A percentile compares a stretch with the other conserved stretches of the same genome.
Evolutionary conservation across 2,329 filamentous ascomycete genomes (phyloP).

Genomic region (Coleophoma crateriformis): DNA sequence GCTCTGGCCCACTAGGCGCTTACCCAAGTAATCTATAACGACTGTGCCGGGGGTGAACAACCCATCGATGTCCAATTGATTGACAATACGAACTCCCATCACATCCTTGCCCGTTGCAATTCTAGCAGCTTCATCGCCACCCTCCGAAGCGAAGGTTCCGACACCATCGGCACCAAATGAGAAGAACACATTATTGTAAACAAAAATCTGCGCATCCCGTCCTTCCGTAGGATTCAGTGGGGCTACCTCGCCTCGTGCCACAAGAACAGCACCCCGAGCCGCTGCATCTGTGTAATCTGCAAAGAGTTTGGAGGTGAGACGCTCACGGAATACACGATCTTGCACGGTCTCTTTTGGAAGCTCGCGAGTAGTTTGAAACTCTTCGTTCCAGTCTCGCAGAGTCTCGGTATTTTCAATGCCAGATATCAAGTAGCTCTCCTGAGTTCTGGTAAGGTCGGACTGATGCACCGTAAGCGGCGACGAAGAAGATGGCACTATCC

Average conservation of each 20-base stretch:
- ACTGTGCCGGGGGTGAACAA: conserved; percentile 95
- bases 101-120: conserved; percentile 97
- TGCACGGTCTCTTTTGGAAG: conserved; percentile 90
- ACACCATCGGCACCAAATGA: conserved; percentile 97
- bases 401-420: conserved; percentile 94
- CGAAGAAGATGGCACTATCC: conserved; percentile 71
- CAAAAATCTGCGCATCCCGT: conserved; percentile 92
- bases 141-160: conserved; percentile 93
- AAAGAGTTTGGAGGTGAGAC: conserved; percentile 90
- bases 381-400: conserved; percentile 96
- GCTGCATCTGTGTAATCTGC: conserved; percentile 97
- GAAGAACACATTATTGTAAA: conserved; percentile 99
- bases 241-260: conserved; percentile 86
- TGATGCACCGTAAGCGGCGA: conserved; percentile 65
- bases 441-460: conserved; percentile 79
- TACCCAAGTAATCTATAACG: conserved; percentile 93
- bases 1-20: conserved; percentile 94
- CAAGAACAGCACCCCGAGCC: conserved; percentile 82
- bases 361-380: conserved; percentile 95
- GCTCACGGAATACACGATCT: conserved; percentile 92
- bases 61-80: conserved; percentile 92
- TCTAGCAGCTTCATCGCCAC: conserved; percentile 91
- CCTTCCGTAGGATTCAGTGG: conserved; percentile 92
- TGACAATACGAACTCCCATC: conserved; percentile 86
- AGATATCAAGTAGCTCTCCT: conserved; percentile 85